Conservation (phyloP, 164 flowering plant species). For the Santalum album region DNA sequence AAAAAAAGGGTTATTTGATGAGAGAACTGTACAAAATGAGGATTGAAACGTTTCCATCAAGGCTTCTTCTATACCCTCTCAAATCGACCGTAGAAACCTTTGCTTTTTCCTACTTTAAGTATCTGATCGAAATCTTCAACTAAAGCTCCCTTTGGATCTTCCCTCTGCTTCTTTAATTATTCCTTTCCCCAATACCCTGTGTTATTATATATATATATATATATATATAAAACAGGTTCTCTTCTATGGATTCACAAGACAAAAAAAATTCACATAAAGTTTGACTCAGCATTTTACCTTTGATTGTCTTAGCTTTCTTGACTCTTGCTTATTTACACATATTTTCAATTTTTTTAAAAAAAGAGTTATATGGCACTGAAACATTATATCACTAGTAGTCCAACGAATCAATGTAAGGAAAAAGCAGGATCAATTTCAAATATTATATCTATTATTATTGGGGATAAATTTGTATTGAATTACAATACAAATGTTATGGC, state of each 20-base stretch:
- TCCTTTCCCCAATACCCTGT: conserved; percentile 5
- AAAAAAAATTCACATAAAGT: too few species aligned
- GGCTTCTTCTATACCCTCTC: conserved; percentile 25
- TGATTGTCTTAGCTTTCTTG: too few species aligned
- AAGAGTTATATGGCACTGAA: too few species aligned
- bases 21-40: too few species aligned
- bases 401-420: too few species aligned
- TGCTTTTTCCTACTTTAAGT: conserved; percentile 57
- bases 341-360: too few species aligned
- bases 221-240: too few species aligned
- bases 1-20: too few species aligned
- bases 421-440: not conserved
- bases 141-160: conserved; percentile 28
- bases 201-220: not conserved
- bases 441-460: not conserved
- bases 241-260: too few species aligned
- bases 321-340: too few species aligned
- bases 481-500: not conserved
- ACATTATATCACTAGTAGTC: too few species aligned
- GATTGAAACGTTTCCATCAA: conserved; percentile 53
- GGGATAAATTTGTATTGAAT: not conserved
- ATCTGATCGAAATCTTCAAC: conserved; percentile 26
- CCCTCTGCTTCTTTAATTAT: conserved; percentile 4
- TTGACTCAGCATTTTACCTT: too few species aligned
- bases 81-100: conserved; percentile 30